A percentile compares a stretch with the other conserved stretches of the same genome.
Evolutionary conservation across 2,329 filamentous ascomycete species (phyloP).

Genomic region (Colletotrichum sp.): DNA sequence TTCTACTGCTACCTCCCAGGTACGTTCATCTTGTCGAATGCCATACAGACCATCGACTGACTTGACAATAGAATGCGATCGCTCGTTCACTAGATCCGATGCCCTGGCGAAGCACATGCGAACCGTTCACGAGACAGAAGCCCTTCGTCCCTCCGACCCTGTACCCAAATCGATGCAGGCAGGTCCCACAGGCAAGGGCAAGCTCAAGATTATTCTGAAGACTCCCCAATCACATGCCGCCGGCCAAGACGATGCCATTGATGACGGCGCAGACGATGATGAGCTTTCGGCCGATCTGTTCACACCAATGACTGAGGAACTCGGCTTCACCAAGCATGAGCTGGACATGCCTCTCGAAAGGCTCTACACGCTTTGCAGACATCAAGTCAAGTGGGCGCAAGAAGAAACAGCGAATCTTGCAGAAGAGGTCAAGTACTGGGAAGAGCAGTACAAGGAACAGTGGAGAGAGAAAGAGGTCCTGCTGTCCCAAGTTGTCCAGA

Average conservation of each 20-base stretch:
- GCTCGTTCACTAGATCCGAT: constrained; percentile 94
- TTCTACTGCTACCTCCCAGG: constrained; percentile 96
- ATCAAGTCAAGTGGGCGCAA: constrained; percentile 76
- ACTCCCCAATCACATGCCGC: constrained; percentile 62
- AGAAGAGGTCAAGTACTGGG: constrained; percentile 69
- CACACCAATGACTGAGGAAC: constrained; percentile 58
- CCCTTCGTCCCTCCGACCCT: constrained; percentile 79
- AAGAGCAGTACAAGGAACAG: constrained; percentile 71
- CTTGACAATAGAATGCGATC: constrained; percentile 79
- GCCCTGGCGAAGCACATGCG: constrained; percentile 98
- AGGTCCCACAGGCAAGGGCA: constrained; percentile 49
- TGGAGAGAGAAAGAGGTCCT: constrained; percentile 83
- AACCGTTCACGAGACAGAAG: constrained; percentile 97
- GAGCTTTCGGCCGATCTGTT: constrained; percentile 64
- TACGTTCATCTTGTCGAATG: constrained; percentile 44
- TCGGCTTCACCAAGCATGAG: constrained; percentile 70
- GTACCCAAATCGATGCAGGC: constrained; percentile 73
- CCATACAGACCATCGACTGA: constrained; percentile 19
- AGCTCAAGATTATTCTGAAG: constrained; percentile 69
- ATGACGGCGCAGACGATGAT: constrained; percentile 61
- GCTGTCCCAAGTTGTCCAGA: constrained; percentile 72
- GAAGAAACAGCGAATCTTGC: constrained; percentile 69
- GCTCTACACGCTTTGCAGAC: constrained; percentile 71
- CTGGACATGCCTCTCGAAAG: constrained; percentile 63
- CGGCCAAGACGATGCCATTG: constrained; percentile 58